Evolutionary conservation across 805 yeast species (phyloP).

Genomic region (Wickerhamiella lipophila): DNA sequence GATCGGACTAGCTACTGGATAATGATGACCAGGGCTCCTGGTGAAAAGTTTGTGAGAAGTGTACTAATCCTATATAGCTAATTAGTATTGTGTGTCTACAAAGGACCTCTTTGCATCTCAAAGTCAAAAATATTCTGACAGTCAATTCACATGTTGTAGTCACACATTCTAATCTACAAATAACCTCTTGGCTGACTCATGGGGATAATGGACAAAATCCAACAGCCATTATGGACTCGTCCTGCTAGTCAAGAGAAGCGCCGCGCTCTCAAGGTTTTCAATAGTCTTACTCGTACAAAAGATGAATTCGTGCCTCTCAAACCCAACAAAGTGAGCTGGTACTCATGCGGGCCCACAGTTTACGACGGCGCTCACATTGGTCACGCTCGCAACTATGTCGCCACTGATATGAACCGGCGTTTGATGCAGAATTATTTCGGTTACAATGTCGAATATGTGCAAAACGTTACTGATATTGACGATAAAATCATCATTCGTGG

Average conservation of each 20-base stretch:
- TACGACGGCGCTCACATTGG: slow-evolving; percentile 97
- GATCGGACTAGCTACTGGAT: too few species aligned
- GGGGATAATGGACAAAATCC: slow-evolving; percentile 17
- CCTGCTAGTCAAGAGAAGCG: slow-evolving; percentile 27
- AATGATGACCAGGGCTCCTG: too few species aligned
- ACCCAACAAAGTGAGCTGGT: slow-evolving; percentile 67
- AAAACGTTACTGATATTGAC: slow-evolving; percentile 97
- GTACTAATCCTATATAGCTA: too few species aligned
- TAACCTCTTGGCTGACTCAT: slow-evolving; percentile 7
- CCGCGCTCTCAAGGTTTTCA: slow-evolving; percentile 53
- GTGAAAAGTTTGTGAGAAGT: too few species aligned
- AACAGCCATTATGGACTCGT: slow-evolving; percentile 43
- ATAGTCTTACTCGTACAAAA: slow-evolving; percentile 72
- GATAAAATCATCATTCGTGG: slow-evolving; percentile 94
- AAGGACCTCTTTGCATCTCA: too few species aligned
- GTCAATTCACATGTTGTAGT: background rate
- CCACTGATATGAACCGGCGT: slow-evolving; percentile 86
- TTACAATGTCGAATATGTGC: slow-evolving; percentile 75
- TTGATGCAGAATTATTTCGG: slow-evolving; percentile 84
- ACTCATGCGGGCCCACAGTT: slow-evolving; percentile 97
- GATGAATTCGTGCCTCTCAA: slow-evolving; percentile 61
- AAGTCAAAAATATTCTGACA: too few species aligned
- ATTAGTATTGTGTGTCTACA: too few species aligned
- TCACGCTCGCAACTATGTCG: slow-evolving; percentile 93
- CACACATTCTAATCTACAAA: background rate